These are phyloP conservation scores for Peronospora belbahrii DNA, from an alignment of 352 stramenopile genomes.

Conservation along the genomic window DNA sequence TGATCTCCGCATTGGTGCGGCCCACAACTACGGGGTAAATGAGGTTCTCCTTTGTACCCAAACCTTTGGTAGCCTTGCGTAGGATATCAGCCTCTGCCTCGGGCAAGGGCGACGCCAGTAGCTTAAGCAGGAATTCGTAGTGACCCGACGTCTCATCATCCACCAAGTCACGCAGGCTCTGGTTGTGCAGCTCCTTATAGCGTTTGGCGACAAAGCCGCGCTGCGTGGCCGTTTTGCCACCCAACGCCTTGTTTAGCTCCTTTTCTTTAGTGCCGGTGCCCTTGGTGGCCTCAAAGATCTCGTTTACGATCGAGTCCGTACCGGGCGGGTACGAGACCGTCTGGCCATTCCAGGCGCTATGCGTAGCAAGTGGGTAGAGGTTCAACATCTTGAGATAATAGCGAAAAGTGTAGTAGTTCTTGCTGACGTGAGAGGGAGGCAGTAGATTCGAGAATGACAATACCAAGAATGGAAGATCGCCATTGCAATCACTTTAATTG, in stretches of 20 bases:
- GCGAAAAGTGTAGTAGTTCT: too few relatives aligned
- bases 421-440: neutral
- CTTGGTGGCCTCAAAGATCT: conserved; percentile 61
- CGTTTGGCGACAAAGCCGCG: conserved; percentile 57
- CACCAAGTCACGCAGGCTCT: conserved; percentile 48
- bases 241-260: conserved; percentile 48
- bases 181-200: conserved; percentile 67
- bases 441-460: neutral
- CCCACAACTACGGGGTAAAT: conserved; percentile 46
- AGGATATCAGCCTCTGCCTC: conserved; percentile 62
- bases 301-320: conserved; percentile 49
- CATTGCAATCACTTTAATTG: too few relatives aligned
- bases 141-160: conserved; percentile 51
- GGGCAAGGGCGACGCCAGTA: conserved; percentile 43
- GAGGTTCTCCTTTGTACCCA: conserved; percentile 44
- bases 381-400: conserved; percentile 33
- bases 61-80: conserved; percentile 47
- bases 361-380: conserved; percentile 66
- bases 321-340: conserved; percentile 32
- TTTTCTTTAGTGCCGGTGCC: conserved; percentile 64
- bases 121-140: conserved; percentile 58
- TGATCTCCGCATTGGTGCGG: conserved; percentile 64
- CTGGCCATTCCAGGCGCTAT: conserved; percentile 55
- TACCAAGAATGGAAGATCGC: neutral
- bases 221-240: conserved; percentile 48